Percentiles rank a stretch among this genome's conserved stretches.
Conservation (phyloP, 2,329 filamentous ascomycete species). For the Fusarium aywerte region DNA sequence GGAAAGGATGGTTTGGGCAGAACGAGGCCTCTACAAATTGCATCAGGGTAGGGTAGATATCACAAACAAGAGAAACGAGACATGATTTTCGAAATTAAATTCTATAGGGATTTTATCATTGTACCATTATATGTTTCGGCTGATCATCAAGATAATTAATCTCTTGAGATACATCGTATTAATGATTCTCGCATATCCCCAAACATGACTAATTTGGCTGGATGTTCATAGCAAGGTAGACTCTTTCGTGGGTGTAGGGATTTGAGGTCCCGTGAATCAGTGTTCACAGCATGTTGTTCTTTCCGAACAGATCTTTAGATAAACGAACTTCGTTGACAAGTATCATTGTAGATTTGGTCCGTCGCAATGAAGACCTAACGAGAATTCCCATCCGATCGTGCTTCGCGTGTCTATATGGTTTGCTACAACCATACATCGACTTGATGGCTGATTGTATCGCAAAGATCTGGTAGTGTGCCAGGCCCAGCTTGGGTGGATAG, state of each 20-base stretch:
- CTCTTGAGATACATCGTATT: not conserved
- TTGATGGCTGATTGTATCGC: not conserved
- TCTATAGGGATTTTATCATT: not conserved
- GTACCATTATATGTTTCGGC: not conserved
- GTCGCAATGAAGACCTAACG: not conserved
- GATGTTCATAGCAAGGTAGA: not conserved
- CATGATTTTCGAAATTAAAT: not conserved
- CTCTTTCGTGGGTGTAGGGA: not conserved
- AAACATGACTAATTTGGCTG: not conserved
- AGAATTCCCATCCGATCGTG: not conserved
- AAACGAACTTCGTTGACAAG: not conserved
- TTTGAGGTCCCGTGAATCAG: not conserved
- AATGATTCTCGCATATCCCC: not conserved
- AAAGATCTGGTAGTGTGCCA: not conserved
- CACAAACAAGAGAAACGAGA: conserved; percentile 10
- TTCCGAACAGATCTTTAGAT: too few relatives aligned
- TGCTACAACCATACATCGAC: not conserved
- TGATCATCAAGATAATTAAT: not conserved
- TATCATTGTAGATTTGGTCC: too few relatives aligned
- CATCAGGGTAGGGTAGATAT: conserved; percentile 29
- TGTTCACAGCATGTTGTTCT: not conserved
- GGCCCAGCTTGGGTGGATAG: too few relatives aligned
- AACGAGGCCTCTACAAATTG: conserved; percentile 64
- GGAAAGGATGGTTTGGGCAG: conserved; percentile 89
- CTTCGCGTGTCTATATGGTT: not conserved